phyloP scores from a whole-genome alignment of 805 yeast genomes.

The Lachancea waltii region DNA sequence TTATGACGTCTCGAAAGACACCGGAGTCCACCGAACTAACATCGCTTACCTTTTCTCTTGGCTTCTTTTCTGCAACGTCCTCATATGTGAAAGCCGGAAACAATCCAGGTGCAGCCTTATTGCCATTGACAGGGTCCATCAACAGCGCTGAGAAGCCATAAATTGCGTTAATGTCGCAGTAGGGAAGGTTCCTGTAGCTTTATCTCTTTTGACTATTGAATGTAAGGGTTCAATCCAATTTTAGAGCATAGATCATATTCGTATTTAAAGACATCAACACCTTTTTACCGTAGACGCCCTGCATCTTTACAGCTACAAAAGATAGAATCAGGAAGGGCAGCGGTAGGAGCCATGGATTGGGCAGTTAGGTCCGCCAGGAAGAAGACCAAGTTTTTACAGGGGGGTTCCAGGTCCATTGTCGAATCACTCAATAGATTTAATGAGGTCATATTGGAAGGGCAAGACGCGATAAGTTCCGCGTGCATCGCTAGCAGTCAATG shows the following conservation, averaged over 20 bases:
- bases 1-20: conserved; percentile 13
- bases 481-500: conserved; percentile 18
- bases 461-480: conserved; percentile 15
- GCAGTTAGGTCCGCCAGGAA: conserved; percentile 26
- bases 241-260: background rate
- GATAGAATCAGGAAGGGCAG: background rate
- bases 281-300: too few species aligned
- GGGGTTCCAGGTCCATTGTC: conserved; percentile 29
- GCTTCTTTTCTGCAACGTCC: conserved; percentile 2
- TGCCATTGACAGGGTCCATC: conserved; percentile 3
- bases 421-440: conserved; percentile 27
- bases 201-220: too few species aligned
- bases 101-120: conserved; percentile 17
- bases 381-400: conserved; percentile 24
- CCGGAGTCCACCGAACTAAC: conserved; percentile 11
- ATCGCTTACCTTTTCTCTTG: conserved; percentile 3
- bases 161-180: too few species aligned
- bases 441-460: conserved; percentile 20
- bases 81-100: conserved; percentile 12
- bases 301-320: too few species aligned
- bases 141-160: background rate
- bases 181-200: too few species aligned
- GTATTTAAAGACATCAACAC: conserved; percentile 5
- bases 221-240: background rate
- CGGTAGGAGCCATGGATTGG: conserved; percentile 26